Evolutionary conservation across 352 stramenopile genomes (phyloP).

Genomic region (Pythium scleroteichum): DNA sequence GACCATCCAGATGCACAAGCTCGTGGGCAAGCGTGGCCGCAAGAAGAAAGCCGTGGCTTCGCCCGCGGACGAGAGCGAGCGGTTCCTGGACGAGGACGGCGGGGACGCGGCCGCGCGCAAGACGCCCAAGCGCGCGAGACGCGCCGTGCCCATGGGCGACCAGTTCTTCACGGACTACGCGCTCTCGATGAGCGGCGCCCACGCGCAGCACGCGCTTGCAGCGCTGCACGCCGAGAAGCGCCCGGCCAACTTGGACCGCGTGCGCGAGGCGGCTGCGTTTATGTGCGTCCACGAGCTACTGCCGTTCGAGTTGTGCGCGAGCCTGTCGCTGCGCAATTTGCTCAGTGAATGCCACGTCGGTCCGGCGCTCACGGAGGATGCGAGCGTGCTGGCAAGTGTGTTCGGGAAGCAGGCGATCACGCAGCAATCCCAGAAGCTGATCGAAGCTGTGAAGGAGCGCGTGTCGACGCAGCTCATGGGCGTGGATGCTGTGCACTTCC

Average conservation of each 20-base stretch:
- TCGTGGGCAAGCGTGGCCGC: constrained; percentile 54
- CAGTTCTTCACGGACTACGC: constrained; percentile 47
- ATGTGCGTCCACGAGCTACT: constrained; percentile 72
- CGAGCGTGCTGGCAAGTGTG: constrained; percentile 37
- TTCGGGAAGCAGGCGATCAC: constrained; percentile 50
- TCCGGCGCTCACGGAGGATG: constrained; percentile 35
- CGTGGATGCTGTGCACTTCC: constrained; percentile 58
- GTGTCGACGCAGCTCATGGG: constrained; percentile 57
- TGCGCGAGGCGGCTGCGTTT: constrained; percentile 58
- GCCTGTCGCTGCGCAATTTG: constrained; percentile 54
- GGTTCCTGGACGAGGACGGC: constrained; percentile 28
- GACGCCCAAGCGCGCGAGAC: constrained; percentile 41
- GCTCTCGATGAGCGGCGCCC: constrained; percentile 18
- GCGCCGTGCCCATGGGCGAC: constrained; percentile 18
- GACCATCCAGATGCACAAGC: constrained; percentile 69
- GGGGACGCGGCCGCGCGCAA: constrained; percentile 8
- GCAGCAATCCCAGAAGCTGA: constrained; percentile 54
- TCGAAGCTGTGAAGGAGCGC: constrained; percentile 47
- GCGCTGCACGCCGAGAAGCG: constrained; percentile 16
- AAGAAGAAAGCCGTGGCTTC: constrained; percentile 57
- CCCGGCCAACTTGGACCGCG: constrained; percentile 47
- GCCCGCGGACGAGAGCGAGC: constrained; percentile 18
- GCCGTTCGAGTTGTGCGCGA: constrained; percentile 67
- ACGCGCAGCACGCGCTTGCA: not conserved
- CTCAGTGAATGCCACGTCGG: constrained; percentile 56